A percentile compares a stretch with the other conserved stretches of the same genome.
Evolutionary conservation across 116 monocot genomes (phyloP).

Genomic region (Cymodocea nodosa): DNA sequence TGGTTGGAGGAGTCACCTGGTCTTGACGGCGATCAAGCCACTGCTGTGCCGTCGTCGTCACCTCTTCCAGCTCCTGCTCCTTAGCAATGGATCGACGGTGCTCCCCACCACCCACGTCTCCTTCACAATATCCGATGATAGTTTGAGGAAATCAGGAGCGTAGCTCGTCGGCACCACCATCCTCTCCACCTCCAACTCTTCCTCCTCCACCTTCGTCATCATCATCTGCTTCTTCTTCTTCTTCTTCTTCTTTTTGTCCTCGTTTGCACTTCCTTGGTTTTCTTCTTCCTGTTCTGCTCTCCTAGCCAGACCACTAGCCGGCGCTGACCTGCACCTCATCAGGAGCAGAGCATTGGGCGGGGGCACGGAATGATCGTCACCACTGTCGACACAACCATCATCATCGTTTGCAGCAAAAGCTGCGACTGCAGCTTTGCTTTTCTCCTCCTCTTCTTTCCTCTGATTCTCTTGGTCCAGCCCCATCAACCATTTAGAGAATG

Average conservation of each 20-base stretch:
- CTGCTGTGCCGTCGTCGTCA: not conserved
- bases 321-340: constrained; percentile 85
- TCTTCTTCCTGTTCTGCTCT: not conserved
- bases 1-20: too few relatives aligned
- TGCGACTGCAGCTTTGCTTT: constrained; percentile 9
- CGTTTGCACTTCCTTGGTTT: not conserved
- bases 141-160: constrained; percentile 53
- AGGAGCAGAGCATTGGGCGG: constrained; percentile 70
- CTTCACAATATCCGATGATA: constrained; percentile 52
- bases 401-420: constrained; percentile 3
- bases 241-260: not conserved
- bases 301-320: constrained; percentile 31
- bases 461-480: constrained; percentile 23
- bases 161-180: constrained; percentile 46
- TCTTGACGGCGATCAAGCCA: too few relatives aligned
- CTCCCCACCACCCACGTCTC: constrained; percentile 62
- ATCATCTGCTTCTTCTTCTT: constrained; percentile 12
- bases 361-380: constrained; percentile 7
- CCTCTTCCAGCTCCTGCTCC: constrained; percentile 51
- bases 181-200: constrained; percentile 16
- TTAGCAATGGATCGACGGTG: constrained; percentile 23
- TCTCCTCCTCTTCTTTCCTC: constrained; percentile 3
- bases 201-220: not conserved
- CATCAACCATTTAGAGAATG: constrained; percentile 73
- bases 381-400: not conserved